Percentiles rank a stretch among this genome's conserved stretches.
Conservation (phyloP, 2,329 filamentous ascomycete genomes). For the Alternaria rosae region DNA sequence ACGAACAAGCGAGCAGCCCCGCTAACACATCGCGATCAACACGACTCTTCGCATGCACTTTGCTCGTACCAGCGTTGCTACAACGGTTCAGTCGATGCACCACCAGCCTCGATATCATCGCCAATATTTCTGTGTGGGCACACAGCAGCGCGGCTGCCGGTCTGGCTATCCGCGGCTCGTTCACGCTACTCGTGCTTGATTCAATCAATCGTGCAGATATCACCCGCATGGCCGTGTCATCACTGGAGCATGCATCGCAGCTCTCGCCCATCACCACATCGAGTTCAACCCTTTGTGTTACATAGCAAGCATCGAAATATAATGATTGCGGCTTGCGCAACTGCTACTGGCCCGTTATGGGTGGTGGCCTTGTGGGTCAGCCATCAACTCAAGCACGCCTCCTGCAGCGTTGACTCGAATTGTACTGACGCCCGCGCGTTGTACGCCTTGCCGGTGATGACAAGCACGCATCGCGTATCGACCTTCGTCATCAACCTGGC, state of each 20-base stretch:
- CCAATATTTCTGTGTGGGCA: conserved; percentile 1
- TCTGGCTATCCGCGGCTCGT: conserved; percentile 29
- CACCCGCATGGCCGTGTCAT: conserved; percentile 46
- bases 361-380: conserved; percentile 29
- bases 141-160: conserved; percentile 23
- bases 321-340: conserved; percentile 34
- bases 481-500: conserved; percentile 33
- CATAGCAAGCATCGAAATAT: conserved; percentile 44
- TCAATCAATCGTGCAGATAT: conserved; percentile 49
- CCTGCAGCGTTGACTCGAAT: conserved; percentile 43
- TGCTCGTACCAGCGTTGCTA: conserved; percentile 9
- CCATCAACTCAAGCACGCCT: conserved; percentile 35
- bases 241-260: conserved; percentile 44
- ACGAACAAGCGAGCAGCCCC: conserved; percentile 33
- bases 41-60: conserved; percentile 11
- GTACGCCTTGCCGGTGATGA: conserved; percentile 33
- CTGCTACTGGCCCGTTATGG: conserved; percentile 26
- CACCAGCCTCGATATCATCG: conserved; percentile 2
- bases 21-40: conserved; percentile 5
- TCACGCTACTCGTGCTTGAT: conserved; percentile 30
- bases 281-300: conserved; percentile 34
- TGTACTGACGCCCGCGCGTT: conserved; percentile 40
- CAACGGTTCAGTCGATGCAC: conserved; percentile 10
- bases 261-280: conserved; percentile 31
- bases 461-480: conserved; percentile 35